phyloP scores from a whole-genome alignment of 2,329 filamentous ascomycete species.

The Nemania sp. region DNA sequence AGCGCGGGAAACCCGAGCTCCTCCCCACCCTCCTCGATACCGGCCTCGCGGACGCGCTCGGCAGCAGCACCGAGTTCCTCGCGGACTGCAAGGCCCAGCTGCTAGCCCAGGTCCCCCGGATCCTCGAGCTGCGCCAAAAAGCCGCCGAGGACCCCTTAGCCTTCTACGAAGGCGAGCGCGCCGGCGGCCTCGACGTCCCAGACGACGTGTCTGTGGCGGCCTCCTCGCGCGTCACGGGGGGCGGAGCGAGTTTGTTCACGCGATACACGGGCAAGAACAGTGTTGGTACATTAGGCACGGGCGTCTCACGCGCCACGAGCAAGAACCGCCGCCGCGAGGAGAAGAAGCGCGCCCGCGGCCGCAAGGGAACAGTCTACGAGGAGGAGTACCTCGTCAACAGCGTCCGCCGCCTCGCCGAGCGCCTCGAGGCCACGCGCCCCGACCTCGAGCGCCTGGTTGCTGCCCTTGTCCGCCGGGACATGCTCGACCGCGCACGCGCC shows the following conservation, averaged over 20 bases:
- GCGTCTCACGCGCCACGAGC: conserved; percentile 80
- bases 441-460: conserved; percentile 82
- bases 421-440: conserved; percentile 77
- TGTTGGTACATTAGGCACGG: conserved; percentile 76
- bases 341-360: conserved; percentile 91
- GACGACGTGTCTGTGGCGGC: conserved; percentile 94
- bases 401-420: conserved; percentile 83
- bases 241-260: conserved; percentile 89
- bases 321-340: conserved; percentile 93
- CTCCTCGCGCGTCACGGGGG: conserved; percentile 81
- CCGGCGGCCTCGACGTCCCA: conserved; percentile 76
- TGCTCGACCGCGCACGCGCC: conserved; percentile 87
- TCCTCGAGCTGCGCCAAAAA: conserved; percentile 82
- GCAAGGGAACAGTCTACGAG: conserved; percentile 97
- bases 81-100: conserved; percentile 93
- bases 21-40: conserved; percentile 78
- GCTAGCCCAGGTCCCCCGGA: conserved; percentile 84
- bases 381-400: conserved; percentile 96
- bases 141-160: conserved; percentile 87
- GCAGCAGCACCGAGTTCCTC: conserved; percentile 87
- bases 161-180: conserved; percentile 85
- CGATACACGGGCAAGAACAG: conserved; percentile 82
- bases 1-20: conserved; percentile 70
- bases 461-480: conserved; percentile 80
- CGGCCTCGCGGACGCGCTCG: conserved; percentile 83